A percentile compares a stretch with the other conserved stretches of the same genome.
Evolutionary conservation across 2,329 filamentous ascomycete species (phyloP).

Genomic region (Magnaporthiopsis incrustans): DNA sequence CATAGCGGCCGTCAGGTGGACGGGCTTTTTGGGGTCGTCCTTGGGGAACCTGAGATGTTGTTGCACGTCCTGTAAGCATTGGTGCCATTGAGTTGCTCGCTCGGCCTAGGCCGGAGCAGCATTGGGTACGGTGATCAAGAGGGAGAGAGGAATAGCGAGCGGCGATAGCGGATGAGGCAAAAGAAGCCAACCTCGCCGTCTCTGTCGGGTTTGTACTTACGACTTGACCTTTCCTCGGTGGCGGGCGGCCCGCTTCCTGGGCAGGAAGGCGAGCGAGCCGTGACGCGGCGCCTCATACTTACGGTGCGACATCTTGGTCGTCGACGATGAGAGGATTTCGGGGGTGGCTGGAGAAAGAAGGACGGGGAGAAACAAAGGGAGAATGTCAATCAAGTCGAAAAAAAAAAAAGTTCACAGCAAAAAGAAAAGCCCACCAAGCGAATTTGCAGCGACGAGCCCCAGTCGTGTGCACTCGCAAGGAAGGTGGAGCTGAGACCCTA

Average conservation of each 20-base stretch:
- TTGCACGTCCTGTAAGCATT: slow-evolving; percentile 16
- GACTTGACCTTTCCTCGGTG: slow-evolving; percentile 98
- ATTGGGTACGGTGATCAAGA: background rate
- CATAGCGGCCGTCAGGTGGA: slow-evolving; percentile 96
- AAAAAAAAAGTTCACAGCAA: background rate
- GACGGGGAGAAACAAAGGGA: background rate
- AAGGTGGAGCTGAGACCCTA: slow-evolving; percentile 1
- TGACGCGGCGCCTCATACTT: slow-evolving; percentile 82
- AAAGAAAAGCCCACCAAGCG: background rate
- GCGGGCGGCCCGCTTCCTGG: slow-evolving; percentile 85
- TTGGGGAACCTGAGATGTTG: slow-evolving; percentile 74
- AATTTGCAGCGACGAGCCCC: background rate
- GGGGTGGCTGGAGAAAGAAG: background rate
- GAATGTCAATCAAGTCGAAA: background rate
- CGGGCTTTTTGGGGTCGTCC: slow-evolving; percentile 99
- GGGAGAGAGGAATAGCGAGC: too few relatives aligned
- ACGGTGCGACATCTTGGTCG: slow-evolving; percentile 36
- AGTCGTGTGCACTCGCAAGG: background rate
- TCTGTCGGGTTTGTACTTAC: slow-evolving; percentile 46
- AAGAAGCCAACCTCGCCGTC: slow-evolving; percentile 8
- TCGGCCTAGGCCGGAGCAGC: slow-evolving; percentile 11
- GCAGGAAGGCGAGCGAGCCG: slow-evolving; percentile 83
- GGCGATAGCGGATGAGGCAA: slow-evolving; percentile 4
- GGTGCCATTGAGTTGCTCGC: slow-evolving; percentile 14
- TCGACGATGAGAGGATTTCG: background rate